phyloP scores from a whole-genome alignment of 202 grass and related monocot species.

The Schoenoplectus triqueter region DNA sequence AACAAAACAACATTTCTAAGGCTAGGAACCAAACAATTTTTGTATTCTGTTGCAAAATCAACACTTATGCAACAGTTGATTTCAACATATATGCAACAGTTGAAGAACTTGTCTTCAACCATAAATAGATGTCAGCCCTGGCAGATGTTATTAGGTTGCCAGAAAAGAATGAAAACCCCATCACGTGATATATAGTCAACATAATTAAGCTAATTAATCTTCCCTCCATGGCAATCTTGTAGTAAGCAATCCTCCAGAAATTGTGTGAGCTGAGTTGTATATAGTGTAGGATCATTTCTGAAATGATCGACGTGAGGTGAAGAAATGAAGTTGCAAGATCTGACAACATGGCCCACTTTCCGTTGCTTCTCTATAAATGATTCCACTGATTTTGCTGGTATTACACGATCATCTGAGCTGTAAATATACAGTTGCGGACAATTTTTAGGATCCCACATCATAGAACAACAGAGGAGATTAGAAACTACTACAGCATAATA shows the following conservation, averaged over 20 bases:
- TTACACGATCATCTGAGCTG: slow-evolving; percentile 80
- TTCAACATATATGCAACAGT: slow-evolving; percentile 15
- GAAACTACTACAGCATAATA: neutral
- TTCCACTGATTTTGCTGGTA: slow-evolving; percentile 77
- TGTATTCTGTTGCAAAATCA: neutral
- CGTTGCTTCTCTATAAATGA: slow-evolving; percentile 70
- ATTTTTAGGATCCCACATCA: slow-evolving; percentile 30
- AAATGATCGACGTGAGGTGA: slow-evolving; percentile 97
- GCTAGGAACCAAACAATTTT: neutral
- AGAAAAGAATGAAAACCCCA: slow-evolving; percentile 32
- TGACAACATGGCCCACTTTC: slow-evolving; percentile 54
- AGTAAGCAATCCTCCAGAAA: slow-evolving; percentile 81
- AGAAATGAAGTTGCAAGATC: slow-evolving; percentile 78
- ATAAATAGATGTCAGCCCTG: slow-evolving; percentile 7
- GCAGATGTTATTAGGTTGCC: neutral
- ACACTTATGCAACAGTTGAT: slow-evolving; percentile 22
- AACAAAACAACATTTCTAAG: neutral
- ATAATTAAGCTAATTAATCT: neutral
- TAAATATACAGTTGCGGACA: slow-evolving; percentile 93
- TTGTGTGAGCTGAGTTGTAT: slow-evolving; percentile 59
- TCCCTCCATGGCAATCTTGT: slow-evolving; percentile 18
- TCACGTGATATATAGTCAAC: neutral
- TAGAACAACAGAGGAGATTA: neutral
- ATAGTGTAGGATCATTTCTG: slow-evolving; percentile 72
- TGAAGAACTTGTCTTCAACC: slow-evolving; percentile 12